Evolutionary conservation across 768 basidiomycete genomes (phyloP).

Genomic region (Holtermanniella nyarrowii): DNA sequence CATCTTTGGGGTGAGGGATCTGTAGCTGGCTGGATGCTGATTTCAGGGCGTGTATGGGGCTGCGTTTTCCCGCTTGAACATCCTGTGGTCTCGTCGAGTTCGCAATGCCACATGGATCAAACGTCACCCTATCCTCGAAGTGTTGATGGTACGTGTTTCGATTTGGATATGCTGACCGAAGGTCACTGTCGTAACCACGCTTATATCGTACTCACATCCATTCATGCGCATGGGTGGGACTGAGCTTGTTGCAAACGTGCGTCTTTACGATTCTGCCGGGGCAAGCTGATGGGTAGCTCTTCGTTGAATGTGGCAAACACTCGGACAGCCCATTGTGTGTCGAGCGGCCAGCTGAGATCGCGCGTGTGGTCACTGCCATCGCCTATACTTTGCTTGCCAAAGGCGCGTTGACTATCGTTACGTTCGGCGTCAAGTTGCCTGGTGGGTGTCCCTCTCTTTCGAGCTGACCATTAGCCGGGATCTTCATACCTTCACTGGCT

Average conservation of each 20-base stretch:
- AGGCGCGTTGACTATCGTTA: constrained; percentile 67
- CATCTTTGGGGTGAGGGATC: constrained; percentile 59
- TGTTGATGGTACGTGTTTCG: constrained; percentile 54
- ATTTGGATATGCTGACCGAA: constrained; percentile 32
- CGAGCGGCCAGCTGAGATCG: constrained; percentile 46
- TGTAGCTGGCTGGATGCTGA: neutral
- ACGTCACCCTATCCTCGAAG: constrained; percentile 69
- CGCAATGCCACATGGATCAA: constrained; percentile 73
- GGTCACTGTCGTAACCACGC: constrained; percentile 68
- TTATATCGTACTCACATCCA: constrained; percentile 74
- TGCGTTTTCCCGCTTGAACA: constrained; percentile 65
- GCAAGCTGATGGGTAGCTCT: constrained; percentile 22
- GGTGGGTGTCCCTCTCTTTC: constrained; percentile 11
- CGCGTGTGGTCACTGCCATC: constrained; percentile 55
- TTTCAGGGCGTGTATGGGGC: constrained; percentile 83
- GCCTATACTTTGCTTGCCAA: constrained; percentile 72
- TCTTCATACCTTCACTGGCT: constrained; percentile 88
- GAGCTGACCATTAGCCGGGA: constrained; percentile 53
- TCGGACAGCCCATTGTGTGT: constrained; percentile 63
- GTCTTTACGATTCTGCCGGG: constrained; percentile 3
- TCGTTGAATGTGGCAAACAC: constrained; percentile 66
- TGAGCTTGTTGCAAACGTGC: constrained; percentile 83
- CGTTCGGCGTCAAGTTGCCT: constrained; percentile 67
- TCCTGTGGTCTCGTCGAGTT: constrained; percentile 73
- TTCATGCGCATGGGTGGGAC: constrained; percentile 91